Evolutionary conservation across 495 filamentous ascomycete genomes (phyloP).

Genomic region (Hypoxylon fragiforme): DNA sequence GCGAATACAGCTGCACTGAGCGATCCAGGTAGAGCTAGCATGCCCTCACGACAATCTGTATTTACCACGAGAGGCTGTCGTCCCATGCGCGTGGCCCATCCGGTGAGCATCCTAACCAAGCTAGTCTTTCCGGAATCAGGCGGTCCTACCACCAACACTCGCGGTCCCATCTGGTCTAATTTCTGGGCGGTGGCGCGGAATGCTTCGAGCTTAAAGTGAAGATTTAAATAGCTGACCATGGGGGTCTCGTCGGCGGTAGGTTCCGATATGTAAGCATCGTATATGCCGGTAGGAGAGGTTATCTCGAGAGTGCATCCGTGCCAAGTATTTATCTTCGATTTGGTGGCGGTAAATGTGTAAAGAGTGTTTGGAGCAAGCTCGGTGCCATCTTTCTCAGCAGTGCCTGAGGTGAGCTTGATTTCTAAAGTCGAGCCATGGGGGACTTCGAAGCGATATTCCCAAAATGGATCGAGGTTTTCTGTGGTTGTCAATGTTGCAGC

Average conservation of each 20-base stretch:
- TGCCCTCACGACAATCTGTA: constrained; percentile 80
- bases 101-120: constrained; percentile 76
- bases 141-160: constrained; percentile 83
- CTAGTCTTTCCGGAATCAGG: constrained; percentile 84
- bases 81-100: constrained; percentile 76
- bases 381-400: constrained; percentile 93
- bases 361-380: constrained; percentile 80
- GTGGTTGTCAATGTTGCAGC: constrained; percentile 30
- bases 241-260: constrained; percentile 85
- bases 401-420: constrained; percentile 67
- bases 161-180: constrained; percentile 62
- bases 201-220: constrained; percentile 81
- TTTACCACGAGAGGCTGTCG: constrained; percentile 83
- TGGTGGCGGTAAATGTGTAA: constrained; percentile 82
- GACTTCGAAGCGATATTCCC: constrained; percentile 94
- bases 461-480: constrained; percentile 48
- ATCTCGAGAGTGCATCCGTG: constrained; percentile 85
- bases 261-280: constrained; percentile 58
- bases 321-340: constrained; percentile 88
- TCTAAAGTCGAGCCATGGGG: constrained; percentile 63
- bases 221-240: constrained; percentile 78
- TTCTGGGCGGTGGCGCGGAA: constrained; percentile 58
- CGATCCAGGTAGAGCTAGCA: constrained; percentile 83
- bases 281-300: constrained; percentile 53
- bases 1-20: constrained; percentile 81